Percentiles rank a stretch among this genome's conserved stretches.
These are phyloP conservation scores for Chaetomiaceae sp. DNA, from an alignment of 2,329 filamentous ascomycete species.

Conservation along the genomic window DNA sequence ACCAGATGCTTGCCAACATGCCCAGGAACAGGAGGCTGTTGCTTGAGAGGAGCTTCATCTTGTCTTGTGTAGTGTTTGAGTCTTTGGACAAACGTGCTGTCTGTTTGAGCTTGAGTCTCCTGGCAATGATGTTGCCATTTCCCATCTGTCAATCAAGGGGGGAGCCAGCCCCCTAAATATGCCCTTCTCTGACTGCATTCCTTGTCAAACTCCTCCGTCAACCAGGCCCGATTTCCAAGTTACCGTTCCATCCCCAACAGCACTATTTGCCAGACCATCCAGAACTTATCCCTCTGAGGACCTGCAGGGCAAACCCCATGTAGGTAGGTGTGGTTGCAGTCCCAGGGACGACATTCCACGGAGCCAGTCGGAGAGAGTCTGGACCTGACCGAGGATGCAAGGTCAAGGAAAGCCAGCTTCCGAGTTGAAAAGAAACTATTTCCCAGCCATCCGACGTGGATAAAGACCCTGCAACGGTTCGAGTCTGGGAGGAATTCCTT, in stretches of 20 bases:
- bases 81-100: too few relatives aligned
- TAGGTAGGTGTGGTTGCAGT: slow-evolving; percentile 3
- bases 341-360: too few relatives aligned
- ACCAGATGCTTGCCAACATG: slow-evolving; percentile 14
- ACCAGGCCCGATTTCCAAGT: not conserved
- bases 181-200: not conserved
- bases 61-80: not conserved
- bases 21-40: slow-evolving; percentile 9
- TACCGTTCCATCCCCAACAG: not conserved
- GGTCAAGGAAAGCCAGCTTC: not conserved
- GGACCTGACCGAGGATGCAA: not conserved
- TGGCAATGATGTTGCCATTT: not conserved
- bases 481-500: too few relatives aligned
- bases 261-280: not conserved
- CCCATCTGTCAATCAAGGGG: not conserved
- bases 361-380: not conserved
- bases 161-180: not conserved
- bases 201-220: too few relatives aligned
- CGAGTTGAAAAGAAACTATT: not conserved
- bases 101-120: not conserved
- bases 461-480: too few relatives aligned
- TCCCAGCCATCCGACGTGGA: too few relatives aligned
- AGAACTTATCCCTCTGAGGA: not conserved
- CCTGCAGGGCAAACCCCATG: too few relatives aligned
- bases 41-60: slow-evolving; percentile 12